Conservation (phyloP, 129 eudicot species). For the Flaveria sonorensis region DNA sequence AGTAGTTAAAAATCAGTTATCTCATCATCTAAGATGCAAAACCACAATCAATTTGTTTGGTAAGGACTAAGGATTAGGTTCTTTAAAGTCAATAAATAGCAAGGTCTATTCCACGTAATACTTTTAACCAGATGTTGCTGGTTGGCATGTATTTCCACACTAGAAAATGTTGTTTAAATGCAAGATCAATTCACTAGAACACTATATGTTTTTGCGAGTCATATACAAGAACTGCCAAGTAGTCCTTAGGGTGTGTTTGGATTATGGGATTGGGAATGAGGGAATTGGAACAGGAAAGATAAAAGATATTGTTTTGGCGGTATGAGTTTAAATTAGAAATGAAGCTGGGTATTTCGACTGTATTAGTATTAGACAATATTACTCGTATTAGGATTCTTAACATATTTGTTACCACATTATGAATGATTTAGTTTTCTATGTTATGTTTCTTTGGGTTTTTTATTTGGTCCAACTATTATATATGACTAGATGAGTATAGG, state of each 20-base stretch:
- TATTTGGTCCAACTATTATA: neutral
- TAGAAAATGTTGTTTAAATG: neutral
- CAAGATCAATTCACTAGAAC: neutral
- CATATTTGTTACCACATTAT: neutral
- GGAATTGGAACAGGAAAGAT: neutral
- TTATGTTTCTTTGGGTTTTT: neutral
- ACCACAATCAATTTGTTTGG: neutral
- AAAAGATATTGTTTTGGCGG: neutral
- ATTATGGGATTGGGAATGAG: neutral
- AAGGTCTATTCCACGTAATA: neutral
- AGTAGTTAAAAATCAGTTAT: neutral
- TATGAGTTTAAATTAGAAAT: neutral
- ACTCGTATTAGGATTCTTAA: neutral
- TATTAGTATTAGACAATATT: neutral
- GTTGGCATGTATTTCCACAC: neutral
- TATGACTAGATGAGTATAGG: neutral
- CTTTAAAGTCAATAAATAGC: neutral
- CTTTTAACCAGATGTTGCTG: neutral
- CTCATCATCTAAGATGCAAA: constrained; percentile 7
- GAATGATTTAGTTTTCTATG: neutral
- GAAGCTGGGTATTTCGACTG: neutral
- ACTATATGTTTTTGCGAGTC: neutral
- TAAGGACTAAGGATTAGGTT: neutral
- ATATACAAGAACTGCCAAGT: constrained; percentile 12
- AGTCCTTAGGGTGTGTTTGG: neutral